Conservation (phyloP, 495 filamentous ascomycete species). For the Aspergillus bertholletiae region DNA sequence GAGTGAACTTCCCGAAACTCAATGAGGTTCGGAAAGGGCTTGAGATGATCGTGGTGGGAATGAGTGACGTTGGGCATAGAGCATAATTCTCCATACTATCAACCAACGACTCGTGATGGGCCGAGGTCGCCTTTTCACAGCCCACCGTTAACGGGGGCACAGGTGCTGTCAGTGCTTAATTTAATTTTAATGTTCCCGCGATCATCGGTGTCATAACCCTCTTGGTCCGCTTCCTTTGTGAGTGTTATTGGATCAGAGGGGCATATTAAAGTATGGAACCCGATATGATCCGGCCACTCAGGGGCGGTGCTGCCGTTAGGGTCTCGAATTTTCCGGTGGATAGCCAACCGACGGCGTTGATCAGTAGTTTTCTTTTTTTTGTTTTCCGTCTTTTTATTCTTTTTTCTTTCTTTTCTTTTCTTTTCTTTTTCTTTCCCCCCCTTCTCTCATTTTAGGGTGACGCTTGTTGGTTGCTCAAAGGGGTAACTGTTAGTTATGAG, state of each 20-base stretch:
- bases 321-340: neutral
- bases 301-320: neutral
- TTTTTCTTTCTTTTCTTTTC: conserved; percentile 1
- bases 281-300: conserved; percentile 4
- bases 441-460: neutral
- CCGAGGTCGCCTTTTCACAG: no score
- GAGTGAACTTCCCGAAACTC: no score
- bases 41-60: no score
- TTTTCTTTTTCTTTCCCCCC: neutral
- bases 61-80: no score
- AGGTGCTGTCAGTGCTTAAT: neutral
- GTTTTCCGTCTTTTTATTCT: conserved; percentile 2
- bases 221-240: no score
- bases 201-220: neutral
- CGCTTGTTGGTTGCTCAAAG: neutral
- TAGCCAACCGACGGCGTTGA: no score
- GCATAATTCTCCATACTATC: no score
- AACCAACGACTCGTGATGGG: no score
- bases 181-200: neutral
- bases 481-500: neutral
- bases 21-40: no score
- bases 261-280: neutral
- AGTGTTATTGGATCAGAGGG: no score
- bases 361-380: neutral
- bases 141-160: no score